Evolutionary conservation across 2,329 filamentous ascomycete genomes (phyloP), one percentile per base, ranked within the genome.

Genomic region (Phyllosticta capitalensis): DNA sequence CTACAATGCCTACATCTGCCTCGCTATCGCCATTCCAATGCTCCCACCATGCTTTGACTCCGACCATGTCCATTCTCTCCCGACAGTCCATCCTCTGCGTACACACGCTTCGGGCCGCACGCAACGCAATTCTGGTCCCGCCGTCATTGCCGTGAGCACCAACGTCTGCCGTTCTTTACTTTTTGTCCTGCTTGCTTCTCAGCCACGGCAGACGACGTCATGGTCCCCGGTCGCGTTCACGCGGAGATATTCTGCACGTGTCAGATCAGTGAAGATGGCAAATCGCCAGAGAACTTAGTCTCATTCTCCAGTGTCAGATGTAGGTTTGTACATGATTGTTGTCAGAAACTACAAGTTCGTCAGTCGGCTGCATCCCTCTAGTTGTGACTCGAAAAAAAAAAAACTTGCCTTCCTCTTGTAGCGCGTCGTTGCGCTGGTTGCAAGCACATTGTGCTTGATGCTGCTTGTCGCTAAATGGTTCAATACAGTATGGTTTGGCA

Each of bases 381-480:
- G 55, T 30, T 53, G 60, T 61, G 53, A 52, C 38, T 55, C 45
- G 12, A 45, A 14, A 22, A 12, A 24, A 59, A 45, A 14, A 22
- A 12, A 24, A 59, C 79, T 60, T 69, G 90, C 90, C 84, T 99
- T 99, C 75, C 89, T 87, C 77, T 91, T 95, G 74, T 97, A 99
- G 72, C 94, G 83, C n/a, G 94, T 99, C 5, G 94, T 99, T 14
- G 90, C 92, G 68, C 92, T 96, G 5, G 95, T 95, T 33, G 94
- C 94, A 64, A 99, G 80, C 24, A 97, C 89, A 63, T 92, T 92
- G 66, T 96, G 91, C 78, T 96, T 96, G 74, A 99, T 99, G 73
- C 92, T 96, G 74, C 92, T 97, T 2, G 94, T 99, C 54, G 92
- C 92, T 66, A 99, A 78, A 73, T 99, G 94, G 66, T 99, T 99